A percentile compares a stretch with the other conserved stretches of the same genome.
Conservation (phyloP, 257 asterid species). For the Primulina huaijiensis region DNA sequence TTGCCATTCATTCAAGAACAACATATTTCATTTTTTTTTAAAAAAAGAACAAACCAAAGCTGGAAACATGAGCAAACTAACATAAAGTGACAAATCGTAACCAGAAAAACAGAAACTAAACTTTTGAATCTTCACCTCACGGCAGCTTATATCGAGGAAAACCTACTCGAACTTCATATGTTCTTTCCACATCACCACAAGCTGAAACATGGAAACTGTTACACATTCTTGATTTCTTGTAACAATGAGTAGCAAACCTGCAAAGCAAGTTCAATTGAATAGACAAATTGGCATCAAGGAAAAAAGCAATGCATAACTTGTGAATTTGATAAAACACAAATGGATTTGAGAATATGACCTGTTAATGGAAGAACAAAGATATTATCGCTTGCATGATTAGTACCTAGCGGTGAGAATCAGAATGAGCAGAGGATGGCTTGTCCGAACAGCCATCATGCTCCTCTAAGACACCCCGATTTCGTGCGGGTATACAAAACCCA, state of each 20-base stretch:
- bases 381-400: constrained; percentile 17
- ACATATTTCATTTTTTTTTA: no score
- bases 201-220: constrained; percentile 18
- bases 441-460: constrained; percentile 96
- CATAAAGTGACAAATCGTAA: constrained; percentile 39
- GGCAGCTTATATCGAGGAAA: constrained; percentile 38
- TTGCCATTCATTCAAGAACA: background rate
- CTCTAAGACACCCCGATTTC: constrained; percentile 97
- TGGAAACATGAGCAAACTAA: constrained; percentile 30
- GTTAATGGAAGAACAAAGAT: constrained; percentile 25
- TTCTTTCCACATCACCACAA: constrained; percentile 24
- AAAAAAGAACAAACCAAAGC: constrained; percentile 26
- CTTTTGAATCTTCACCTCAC: constrained; percentile 40
- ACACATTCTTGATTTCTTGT: constrained; percentile 14
- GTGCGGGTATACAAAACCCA: constrained; percentile 85
- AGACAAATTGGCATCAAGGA: background rate
- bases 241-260: constrained; percentile 27
- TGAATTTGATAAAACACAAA: background rate
- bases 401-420: constrained; percentile 84
- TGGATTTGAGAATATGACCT: constrained; percentile 25
- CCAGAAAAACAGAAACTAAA: constrained; percentile 53
- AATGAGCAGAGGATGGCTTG: constrained; percentile 97
- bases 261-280: constrained; percentile 26
- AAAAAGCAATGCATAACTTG: background rate
- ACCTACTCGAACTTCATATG: constrained; percentile 40